Evolutionary conservation across 1,284 basidiomycete genomes (phyloP).

Genomic region (Agroathelia rolfsii): DNA sequence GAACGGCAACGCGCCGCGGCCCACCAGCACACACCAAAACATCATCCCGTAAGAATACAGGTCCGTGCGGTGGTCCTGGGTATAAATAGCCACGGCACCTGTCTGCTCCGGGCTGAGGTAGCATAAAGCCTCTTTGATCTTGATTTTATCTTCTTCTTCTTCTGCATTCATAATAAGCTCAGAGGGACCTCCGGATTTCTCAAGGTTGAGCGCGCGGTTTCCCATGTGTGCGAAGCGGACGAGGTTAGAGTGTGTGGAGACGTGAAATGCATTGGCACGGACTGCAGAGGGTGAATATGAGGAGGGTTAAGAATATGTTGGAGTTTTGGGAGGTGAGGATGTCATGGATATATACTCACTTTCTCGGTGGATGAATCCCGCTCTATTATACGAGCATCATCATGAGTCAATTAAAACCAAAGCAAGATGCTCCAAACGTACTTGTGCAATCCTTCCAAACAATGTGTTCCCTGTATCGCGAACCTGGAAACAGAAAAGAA

Average conservation of each 20-base stretch:
- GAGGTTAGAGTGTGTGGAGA: conserved; percentile 55
- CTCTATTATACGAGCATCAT: conserved; percentile 20
- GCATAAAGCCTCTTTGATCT: conserved; percentile 63
- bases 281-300: conserved; percentile 27
- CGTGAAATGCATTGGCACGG: conserved; percentile 64
- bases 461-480: conserved; percentile 62
- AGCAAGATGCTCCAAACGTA: conserved; percentile 17
- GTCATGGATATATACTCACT: conserved; percentile 21
- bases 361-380: conserved; percentile 57
- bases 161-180: conserved; percentile 50
- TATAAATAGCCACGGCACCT: conserved; percentile 56
- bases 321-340: background rate
- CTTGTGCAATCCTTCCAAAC: conserved; percentile 57
- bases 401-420: conserved; percentile 4
- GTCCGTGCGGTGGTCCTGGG: conserved; percentile 62
- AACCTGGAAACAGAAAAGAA: conserved; percentile 31
- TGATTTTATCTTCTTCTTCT: conserved; percentile 52
- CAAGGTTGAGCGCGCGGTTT: conserved; percentile 63
- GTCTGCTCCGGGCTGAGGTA: conserved; percentile 69
- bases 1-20: conserved; percentile 58
- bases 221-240: conserved; percentile 65
- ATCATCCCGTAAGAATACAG: conserved; percentile 60
- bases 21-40: conserved; percentile 62
- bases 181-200: conserved; percentile 60
- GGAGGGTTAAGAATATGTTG: conserved; percentile 4